Evolutionary conservation across 1,139 yeast genomes (phyloP).

Genomic region (Yarrowia galli): DNA sequence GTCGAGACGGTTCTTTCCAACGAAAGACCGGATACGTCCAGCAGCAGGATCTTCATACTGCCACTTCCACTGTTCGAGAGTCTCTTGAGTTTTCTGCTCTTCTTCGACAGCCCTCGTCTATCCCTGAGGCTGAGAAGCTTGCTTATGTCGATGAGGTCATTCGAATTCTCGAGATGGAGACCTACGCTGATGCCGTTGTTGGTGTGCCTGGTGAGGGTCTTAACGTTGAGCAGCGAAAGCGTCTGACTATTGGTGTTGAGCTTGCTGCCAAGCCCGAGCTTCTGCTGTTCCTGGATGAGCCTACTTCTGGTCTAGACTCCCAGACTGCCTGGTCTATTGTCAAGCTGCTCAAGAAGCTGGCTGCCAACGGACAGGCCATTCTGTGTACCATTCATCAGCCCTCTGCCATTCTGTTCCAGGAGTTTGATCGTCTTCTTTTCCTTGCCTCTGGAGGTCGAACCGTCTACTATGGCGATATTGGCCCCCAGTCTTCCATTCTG

Average conservation of each 20-base stretch:
- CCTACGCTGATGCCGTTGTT: conserved; percentile 11
- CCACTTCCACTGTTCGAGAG: conserved; percentile 13
- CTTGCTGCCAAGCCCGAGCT: conserved; percentile 26
- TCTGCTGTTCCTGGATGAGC: conserved; percentile 6
- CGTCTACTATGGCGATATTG: conserved; percentile 73
- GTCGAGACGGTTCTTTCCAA: conserved; percentile 10
- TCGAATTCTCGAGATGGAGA: conserved; percentile 21
- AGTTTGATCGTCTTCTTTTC: conserved; percentile 59
- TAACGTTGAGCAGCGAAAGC: conserved; percentile 27
- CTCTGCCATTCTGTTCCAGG: conserved; percentile 62
- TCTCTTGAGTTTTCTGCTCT: conserved; percentile 23
- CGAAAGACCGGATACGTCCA: conserved; percentile 16
- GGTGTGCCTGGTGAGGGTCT: conserved; percentile 20
- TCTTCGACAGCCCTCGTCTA: conserved; percentile 4
- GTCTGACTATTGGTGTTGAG: conserved; percentile 7
- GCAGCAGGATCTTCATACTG: conserved; percentile 22
- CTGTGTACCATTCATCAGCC: conserved; percentile 67
- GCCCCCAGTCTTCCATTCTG: conserved; percentile 59
- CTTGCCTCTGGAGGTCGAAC: conserved; percentile 65
- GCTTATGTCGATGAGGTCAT: conserved; percentile 13
- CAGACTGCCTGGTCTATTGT: conserved; percentile 60
- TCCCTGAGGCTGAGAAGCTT: background rate
- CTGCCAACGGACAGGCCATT: conserved; percentile 64
- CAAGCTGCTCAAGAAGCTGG: conserved; percentile 59
- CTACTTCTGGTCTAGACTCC: conserved; percentile 14